phyloP scores from a whole-genome alignment of 192 early-diverging fungal genomes.

The Coemansia biformis region DNA sequence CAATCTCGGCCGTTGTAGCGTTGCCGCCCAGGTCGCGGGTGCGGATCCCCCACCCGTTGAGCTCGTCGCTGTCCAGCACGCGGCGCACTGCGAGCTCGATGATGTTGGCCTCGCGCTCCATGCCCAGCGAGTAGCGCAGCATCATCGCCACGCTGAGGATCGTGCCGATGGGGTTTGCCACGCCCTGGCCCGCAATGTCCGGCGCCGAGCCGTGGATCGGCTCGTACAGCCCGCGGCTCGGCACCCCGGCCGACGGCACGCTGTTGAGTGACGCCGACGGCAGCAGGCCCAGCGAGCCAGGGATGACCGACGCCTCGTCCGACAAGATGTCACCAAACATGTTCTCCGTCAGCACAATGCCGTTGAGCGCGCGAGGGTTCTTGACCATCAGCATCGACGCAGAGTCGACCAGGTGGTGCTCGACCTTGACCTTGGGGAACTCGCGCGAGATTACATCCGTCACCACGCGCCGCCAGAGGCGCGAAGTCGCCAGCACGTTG shows the following conservation, averaged over 20 bases:
- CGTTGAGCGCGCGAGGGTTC: slow-evolving; percentile 85
- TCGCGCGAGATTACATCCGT: slow-evolving; percentile 83
- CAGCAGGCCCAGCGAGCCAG: slow-evolving; percentile 86
- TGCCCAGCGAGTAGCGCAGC: slow-evolving; percentile 88
- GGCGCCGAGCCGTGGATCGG: slow-evolving; percentile 99
- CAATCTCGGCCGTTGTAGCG: slow-evolving; percentile 82
- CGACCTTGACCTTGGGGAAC: slow-evolving; percentile 80
- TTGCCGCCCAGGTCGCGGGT: slow-evolving; percentile 88
- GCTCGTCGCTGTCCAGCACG: slow-evolving; percentile 78
- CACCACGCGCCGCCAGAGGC: slow-evolving; percentile 93
- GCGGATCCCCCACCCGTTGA: slow-evolving; percentile 66
- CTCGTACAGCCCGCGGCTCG: slow-evolving; percentile 87
- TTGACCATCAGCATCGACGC: slow-evolving; percentile 96
- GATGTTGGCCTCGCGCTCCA: slow-evolving; percentile 84
- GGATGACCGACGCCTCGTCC: slow-evolving; percentile 95
- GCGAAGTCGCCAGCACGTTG: slow-evolving; percentile 95
- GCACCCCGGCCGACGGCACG: slow-evolving; percentile 67
- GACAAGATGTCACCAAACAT: slow-evolving; percentile 99
- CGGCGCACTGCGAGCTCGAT: slow-evolving; percentile 87
- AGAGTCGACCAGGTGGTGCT: slow-evolving; percentile 94
- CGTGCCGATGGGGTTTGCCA: slow-evolving; percentile 97
- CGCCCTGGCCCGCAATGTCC: slow-evolving; percentile 95
- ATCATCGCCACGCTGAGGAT: slow-evolving; percentile 94
- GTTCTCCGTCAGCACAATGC: slow-evolving; percentile 95
- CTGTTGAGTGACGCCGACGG: slow-evolving; percentile 88